These are phyloP conservation scores for Neurospora hispaniola DNA, from an alignment of 495 filamentous ascomycete genomes.

Conservation along the genomic window DNA sequence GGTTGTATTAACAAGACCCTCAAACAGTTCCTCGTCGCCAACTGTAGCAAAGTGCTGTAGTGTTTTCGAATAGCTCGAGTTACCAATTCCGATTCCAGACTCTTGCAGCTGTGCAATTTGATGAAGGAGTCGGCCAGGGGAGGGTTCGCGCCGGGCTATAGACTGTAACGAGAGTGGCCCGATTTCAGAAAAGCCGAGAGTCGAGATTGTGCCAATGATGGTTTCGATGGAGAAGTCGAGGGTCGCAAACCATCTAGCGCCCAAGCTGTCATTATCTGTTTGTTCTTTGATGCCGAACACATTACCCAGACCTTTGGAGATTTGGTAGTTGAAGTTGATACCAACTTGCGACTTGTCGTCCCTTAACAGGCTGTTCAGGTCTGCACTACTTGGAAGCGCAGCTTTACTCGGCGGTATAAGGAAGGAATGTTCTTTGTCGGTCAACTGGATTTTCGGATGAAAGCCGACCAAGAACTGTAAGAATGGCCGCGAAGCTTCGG, in stretches of 20 bases:
- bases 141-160: conserved; percentile 50
- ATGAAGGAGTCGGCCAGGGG: conserved; percentile 38
- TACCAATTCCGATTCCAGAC: conserved; percentile 46
- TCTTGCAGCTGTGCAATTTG: conserved; percentile 47
- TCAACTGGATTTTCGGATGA: conserved; percentile 11
- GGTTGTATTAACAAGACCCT: conserved; percentile 53
- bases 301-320: conserved; percentile 34
- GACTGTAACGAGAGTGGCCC: conserved; percentile 64
- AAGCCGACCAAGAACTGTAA: conserved; percentile 27
- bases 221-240: conserved; percentile 50
- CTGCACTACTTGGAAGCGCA: not conserved
- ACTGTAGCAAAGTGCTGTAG: conserved; percentile 47
- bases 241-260: conserved; percentile 59
- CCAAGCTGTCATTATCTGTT: conserved; percentile 48
- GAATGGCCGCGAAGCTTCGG: conserved; percentile 19
- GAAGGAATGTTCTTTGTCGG: not conserved
- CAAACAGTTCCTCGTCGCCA: conserved; percentile 45
- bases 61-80: conserved; percentile 48
- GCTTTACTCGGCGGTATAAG: not conserved
- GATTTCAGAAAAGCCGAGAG: conserved; percentile 54
- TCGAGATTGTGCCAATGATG: conserved; percentile 50
- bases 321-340: conserved; percentile 23
- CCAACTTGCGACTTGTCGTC: not conserved
- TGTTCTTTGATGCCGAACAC: conserved; percentile 38
- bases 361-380: not conserved